Conservation (phyloP, 2,329 filamentous ascomycete genomes). For the Sporothrix inflata region DNA sequence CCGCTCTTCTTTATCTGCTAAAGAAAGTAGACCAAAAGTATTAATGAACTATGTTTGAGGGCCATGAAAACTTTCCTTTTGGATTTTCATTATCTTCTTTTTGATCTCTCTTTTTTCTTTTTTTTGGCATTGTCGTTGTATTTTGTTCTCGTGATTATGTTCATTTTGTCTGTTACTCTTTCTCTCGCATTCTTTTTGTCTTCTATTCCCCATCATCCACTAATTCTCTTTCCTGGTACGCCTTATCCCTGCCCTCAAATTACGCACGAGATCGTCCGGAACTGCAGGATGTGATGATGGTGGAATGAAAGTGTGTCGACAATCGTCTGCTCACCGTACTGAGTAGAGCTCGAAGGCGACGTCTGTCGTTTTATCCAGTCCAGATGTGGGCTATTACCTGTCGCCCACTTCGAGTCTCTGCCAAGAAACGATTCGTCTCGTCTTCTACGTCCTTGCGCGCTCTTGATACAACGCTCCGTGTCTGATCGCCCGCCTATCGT, state of each 20-base stretch:
- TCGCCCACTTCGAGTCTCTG: neutral
- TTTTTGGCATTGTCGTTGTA: too few relatives aligned
- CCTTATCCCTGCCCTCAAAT: neutral
- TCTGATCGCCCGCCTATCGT: constrained; percentile 20
- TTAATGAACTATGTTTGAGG: too few relatives aligned
- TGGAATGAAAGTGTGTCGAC: neutral
- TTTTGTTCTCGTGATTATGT: too few relatives aligned
- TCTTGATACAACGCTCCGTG: constrained; percentile 23
- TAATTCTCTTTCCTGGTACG: neutral
- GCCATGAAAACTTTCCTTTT: too few relatives aligned
- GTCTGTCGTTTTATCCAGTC: neutral
- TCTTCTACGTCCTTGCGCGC: neutral
- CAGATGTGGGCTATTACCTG: neutral
- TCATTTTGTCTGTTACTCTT: too few relatives aligned
- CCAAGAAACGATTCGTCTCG: constrained; percentile 23
- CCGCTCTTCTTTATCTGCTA: too few relatives aligned
- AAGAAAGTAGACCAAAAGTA: too few relatives aligned
- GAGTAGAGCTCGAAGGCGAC: neutral
- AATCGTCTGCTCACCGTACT: neutral
- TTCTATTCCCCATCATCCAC: neutral
- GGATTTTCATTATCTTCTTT: too few relatives aligned
- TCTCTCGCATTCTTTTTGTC: neutral
- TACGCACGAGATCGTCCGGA: constrained; percentile 15
- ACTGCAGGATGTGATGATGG: constrained; percentile 1
- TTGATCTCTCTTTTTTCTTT: too few relatives aligned